A percentile compares a stretch with the other conserved stretches of the same genome.
These are phyloP conservation scores for Pseudogymnoascus sp. DNA, from an alignment of 2,329 filamentous ascomycete species.

Conservation along the genomic window DNA sequence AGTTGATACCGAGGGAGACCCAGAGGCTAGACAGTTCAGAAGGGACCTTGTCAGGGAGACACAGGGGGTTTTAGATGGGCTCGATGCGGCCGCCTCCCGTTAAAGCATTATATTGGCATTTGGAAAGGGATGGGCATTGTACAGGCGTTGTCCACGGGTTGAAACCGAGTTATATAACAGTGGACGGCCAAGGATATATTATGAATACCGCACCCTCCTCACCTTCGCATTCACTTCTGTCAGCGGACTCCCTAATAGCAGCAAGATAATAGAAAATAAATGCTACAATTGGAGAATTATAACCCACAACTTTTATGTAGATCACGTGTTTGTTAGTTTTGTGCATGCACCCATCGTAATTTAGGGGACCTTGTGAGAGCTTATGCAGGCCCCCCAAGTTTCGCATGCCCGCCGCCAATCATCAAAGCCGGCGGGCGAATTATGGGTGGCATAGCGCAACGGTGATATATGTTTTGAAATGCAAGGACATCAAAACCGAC, in stretches of 20 bases:
- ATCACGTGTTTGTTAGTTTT: not conserved
- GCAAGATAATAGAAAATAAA: not conserved
- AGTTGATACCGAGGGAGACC: constrained; percentile 64
- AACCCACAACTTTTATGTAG: not conserved
- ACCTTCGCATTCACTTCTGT: not conserved
- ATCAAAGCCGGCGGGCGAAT: not conserved
- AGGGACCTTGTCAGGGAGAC: constrained; percentile 68
- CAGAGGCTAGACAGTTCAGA: constrained; percentile 53
- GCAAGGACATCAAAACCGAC: not conserved
- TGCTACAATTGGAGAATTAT: not conserved
- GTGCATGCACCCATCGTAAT: not conserved
- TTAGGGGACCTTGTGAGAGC: not conserved
- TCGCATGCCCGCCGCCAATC: not conserved
- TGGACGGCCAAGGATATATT: not conserved
- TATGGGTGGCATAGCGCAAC: constrained; percentile 1
- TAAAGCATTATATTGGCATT: not conserved
- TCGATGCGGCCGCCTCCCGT: constrained; percentile 41
- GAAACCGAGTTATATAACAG: not conserved
- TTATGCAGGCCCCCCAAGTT: constrained; percentile 1
- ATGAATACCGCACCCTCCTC: not conserved
- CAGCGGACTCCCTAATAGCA: not conserved
- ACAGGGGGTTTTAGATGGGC: constrained; percentile 54
- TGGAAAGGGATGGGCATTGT: not conserved
- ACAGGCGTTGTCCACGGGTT: not conserved
- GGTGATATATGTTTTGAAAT: constrained; percentile 2